Percentiles rank a stretch among this genome's conserved stretches.
phyloP scores from a whole-genome alignment of 768 basidiomycete species.

The Porpolomopsis calyptriformis region DNA sequence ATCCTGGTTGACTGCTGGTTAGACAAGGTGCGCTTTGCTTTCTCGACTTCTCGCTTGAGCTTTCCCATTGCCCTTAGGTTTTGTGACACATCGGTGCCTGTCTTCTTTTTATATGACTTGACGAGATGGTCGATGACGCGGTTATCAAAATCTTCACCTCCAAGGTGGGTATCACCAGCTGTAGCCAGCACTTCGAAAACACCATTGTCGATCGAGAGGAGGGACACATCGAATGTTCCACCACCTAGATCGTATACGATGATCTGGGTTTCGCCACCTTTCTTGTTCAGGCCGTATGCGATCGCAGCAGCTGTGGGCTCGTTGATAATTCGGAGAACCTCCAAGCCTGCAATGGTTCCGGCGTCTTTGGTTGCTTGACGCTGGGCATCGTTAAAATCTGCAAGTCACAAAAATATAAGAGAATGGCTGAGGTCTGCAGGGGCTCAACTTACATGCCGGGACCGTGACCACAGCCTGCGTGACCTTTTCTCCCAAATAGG shows the following conservation, averaged over 20 bases:
- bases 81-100: conserved; percentile 68
- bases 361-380: conserved; percentile 99
- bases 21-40: conserved; percentile 88
- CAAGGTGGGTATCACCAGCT: conserved; percentile 89
- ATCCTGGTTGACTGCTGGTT: conserved; percentile 83
- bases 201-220: conserved; percentile 89
- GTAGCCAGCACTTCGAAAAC: conserved; percentile 87
- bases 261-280: conserved; percentile 86
- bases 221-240: conserved; percentile 97
- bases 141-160: conserved; percentile 95
- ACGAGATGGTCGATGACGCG: conserved; percentile 82
- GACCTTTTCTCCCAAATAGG: conserved; percentile 91
- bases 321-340: conserved; percentile 95
- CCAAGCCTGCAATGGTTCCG: conserved; percentile 87
- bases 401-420: conserved; percentile 9
- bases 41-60: conserved; percentile 88
- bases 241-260: conserved; percentile 98
- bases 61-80: conserved; percentile 83
- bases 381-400: conserved; percentile 98
- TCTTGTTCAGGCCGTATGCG: conserved; percentile 97
- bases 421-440: background rate
- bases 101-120: conserved; percentile 89
- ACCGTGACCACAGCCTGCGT: conserved; percentile 98
- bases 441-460: conserved; percentile 65
- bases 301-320: conserved; percentile 96